Evolutionary conservation across 257 asterid species (phyloP).

Genomic region (Euphrasia confusa): DNA sequence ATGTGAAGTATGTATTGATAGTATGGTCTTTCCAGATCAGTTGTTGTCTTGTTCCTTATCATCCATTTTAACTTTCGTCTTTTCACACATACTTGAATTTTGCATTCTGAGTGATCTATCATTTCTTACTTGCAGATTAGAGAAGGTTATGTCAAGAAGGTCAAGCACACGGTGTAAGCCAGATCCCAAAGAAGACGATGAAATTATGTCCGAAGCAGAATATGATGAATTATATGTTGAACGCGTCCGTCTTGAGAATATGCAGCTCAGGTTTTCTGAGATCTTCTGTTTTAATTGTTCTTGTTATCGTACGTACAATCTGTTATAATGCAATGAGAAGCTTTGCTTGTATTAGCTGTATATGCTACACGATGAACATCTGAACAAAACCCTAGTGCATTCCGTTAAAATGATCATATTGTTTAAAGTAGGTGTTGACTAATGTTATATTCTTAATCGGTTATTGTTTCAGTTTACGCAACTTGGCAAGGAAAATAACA

Average conservation of each 20-base stretch:
- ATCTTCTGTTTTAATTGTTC: conserved; percentile 23
- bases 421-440: neutral
- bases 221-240: conserved; percentile 64
- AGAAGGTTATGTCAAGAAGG: conserved; percentile 55
- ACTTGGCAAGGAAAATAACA: conserved; percentile 57
- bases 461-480: conserved; percentile 53
- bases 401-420: too few relatives aligned
- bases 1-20: conserved; percentile 5
- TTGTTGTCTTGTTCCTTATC: conserved; percentile 18
- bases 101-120: conserved; percentile 18
- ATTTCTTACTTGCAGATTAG: conserved; percentile 44
- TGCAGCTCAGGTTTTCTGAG: conserved; percentile 67
- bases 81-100: conserved; percentile 4
- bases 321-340: neutral
- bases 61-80: conserved; percentile 13
- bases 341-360: too few relatives aligned
- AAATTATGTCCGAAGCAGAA: conserved; percentile 35
- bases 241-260: conserved; percentile 84
- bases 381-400: too few relatives aligned
- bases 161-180: conserved; percentile 34
- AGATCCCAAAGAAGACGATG: conserved; percentile 53
- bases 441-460: conserved; percentile 21
- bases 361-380: too few relatives aligned
- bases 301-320: neutral
- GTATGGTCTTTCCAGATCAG: conserved; percentile 17